These are phyloP conservation scores for Fragaria nilgerrensis DNA, from an alignment of 306 rosid species.

Conservation along the genomic window DNA sequence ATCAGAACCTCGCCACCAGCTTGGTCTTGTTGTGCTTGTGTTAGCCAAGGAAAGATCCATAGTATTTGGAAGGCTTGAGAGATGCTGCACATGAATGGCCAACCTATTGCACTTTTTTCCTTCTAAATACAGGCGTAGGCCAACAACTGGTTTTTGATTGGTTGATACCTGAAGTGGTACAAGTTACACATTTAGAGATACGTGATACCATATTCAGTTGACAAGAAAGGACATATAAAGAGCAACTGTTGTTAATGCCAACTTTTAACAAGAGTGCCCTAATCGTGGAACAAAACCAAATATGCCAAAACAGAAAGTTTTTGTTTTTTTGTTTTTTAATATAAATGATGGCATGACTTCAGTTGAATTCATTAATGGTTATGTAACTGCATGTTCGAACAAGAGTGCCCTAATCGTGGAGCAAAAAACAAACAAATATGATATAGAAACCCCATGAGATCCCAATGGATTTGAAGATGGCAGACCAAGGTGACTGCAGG, in stretches of 20 bases:
- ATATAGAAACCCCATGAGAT: neutral
- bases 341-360: neutral
- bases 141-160: conserved; percentile 80
- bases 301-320: too few relatives aligned
- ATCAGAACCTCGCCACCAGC: conserved; percentile 82
- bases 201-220: neutral
- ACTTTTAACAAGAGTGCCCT: too few relatives aligned
- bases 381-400: neutral
- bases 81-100: conserved; percentile 82
- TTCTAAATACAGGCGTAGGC: conserved; percentile 84
- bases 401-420: neutral
- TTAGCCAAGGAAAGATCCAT: conserved; percentile 50
- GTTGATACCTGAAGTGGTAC: conserved; percentile 67
- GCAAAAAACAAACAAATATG: neutral
- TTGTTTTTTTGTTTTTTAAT: too few relatives aligned
- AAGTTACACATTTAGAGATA: neutral
- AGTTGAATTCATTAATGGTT: neutral
- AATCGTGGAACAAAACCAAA: too few relatives aligned
- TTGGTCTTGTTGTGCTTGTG: conserved; percentile 28
- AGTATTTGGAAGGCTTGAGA: conserved; percentile 80
- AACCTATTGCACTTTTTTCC: conserved; percentile 74
- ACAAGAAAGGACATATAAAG: neutral
- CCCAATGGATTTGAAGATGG: conserved; percentile 1
- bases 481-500: neutral
- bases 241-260: neutral